Conservation (phyloP, 1,139 yeast species). For the Taiozyma sp. region DNA sequence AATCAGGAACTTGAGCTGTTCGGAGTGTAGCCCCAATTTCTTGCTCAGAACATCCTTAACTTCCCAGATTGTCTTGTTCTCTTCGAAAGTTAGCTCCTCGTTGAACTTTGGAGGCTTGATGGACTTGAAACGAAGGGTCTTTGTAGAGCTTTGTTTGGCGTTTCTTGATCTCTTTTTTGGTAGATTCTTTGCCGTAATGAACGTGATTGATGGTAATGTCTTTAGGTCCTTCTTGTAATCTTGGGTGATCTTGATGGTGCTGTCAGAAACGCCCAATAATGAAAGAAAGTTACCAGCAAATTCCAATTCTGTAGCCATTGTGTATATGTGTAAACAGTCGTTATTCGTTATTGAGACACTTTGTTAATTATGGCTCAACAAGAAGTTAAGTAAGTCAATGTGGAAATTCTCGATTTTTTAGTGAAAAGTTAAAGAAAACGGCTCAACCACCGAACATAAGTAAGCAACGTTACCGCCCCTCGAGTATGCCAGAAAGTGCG, state of each 20-base stretch:
- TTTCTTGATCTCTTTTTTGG: neutral
- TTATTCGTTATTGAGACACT: no score
- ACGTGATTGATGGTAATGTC: slow-evolving; percentile 3
- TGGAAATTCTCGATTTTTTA: neutral
- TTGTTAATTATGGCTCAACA: neutral
- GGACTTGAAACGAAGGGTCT: slow-evolving; percentile 31
- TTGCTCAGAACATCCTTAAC: slow-evolving; percentile 33
- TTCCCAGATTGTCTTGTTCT: slow-evolving; percentile 31
- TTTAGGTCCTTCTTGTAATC: slow-evolving; percentile 19
- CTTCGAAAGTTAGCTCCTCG: slow-evolving; percentile 20
- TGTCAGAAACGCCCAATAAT: slow-evolving; percentile 13
- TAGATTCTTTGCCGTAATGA: neutral
- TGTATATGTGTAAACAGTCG: neutral
- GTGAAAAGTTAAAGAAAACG: neutral
- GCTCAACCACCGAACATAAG: neutral
- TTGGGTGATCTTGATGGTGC: slow-evolving; percentile 1
- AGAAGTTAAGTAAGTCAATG: no score
- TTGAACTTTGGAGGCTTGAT: slow-evolving; percentile 42
- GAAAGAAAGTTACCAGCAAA: slow-evolving; percentile 17
- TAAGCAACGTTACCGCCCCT: neutral
- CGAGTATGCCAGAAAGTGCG: neutral
- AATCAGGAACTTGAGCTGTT: slow-evolving; percentile 33
- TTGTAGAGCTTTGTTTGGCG: neutral
- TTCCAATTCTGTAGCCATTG: slow-evolving; percentile 6
- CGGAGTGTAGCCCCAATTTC: slow-evolving; percentile 4